phyloP scores from a whole-genome alignment of 2,329 filamentous ascomycete species.

The Beauveria sp. region DNA sequence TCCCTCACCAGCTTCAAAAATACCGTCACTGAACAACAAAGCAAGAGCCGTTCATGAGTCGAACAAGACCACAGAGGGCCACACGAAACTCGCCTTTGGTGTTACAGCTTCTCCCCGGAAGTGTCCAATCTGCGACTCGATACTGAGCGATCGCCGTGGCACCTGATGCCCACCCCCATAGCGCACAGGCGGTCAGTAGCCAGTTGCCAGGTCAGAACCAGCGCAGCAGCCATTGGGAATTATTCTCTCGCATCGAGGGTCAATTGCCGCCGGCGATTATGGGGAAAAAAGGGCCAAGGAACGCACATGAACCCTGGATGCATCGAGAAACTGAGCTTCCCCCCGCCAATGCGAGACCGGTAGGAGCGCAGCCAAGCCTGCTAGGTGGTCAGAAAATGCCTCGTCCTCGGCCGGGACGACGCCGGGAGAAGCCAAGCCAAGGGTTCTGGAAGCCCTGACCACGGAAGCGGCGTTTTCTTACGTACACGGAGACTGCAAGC shows the following conservation, averaged over 20 bases:
- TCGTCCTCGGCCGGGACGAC: conserved; percentile 9
- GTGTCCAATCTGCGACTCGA: neutral
- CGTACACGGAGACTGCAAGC: conserved; percentile 2
- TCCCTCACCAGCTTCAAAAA: conserved; percentile 2
- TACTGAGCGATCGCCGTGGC: conserved; percentile 2
- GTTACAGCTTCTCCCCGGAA: neutral
- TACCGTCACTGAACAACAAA: neutral
- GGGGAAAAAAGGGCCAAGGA: conserved; percentile 3
- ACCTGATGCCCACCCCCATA: conserved; percentile 9
- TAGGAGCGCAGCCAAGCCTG: conserved; percentile 1
- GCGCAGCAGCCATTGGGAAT: neutral
- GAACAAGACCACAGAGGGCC: conserved; percentile 1
- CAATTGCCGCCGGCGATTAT: conserved; percentile 6
- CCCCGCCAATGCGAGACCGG: conserved; percentile 6
- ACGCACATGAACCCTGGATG: conserved; percentile 5
- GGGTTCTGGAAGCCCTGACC: conserved; percentile 3
- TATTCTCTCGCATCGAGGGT: neutral
- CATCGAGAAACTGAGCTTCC: conserved; percentile 11
- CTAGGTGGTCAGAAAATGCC: conserved; percentile 11
- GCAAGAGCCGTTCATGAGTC: conserved; percentile 2
- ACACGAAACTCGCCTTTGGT: conserved; percentile 4
- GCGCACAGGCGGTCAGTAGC: conserved; percentile 8
- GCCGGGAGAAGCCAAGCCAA: conserved; percentile 5
- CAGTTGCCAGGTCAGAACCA: conserved; percentile 1
- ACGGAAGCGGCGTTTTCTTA: conserved; percentile 11